These are phyloP conservation scores for Eucalyptus pauciflora DNA, from an alignment of 345 rosid species.

Conservation along the genomic window DNA sequence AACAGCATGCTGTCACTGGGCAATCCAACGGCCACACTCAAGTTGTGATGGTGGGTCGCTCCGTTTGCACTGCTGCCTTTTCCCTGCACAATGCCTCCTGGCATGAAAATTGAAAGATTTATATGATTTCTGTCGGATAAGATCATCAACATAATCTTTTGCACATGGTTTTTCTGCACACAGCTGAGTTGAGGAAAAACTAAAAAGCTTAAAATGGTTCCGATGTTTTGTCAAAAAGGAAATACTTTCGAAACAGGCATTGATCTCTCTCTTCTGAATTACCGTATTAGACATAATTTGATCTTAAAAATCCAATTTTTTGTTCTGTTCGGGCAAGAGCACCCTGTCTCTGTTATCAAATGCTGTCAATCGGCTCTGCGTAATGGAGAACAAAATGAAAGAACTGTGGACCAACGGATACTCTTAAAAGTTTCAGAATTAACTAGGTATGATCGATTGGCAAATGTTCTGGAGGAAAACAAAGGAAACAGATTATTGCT, in stretches of 20 bases:
- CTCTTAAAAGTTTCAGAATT: not conserved
- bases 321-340: not conserved
- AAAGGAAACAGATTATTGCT: not conserved
- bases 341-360: fast-evolving
- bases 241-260: not conserved
- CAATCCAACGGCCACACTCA: slow-evolving; percentile 3
- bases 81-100: slow-evolving; percentile 9
- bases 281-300: not conserved
- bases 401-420: not conserved
- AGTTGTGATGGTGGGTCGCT: not conserved
- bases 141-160: not conserved
- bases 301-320: not conserved
- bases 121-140: not conserved
- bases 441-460: not conserved
- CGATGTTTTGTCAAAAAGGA: not conserved
- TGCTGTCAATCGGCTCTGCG: not conserved
- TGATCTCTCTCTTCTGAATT: not conserved
- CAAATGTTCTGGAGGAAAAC: not conserved
- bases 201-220: not conserved
- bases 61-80: not conserved
- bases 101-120: not conserved
- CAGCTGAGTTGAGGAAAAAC: not conserved
- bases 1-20: slow-evolving; percentile 58
- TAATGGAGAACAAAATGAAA: not conserved
- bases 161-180: fast-evolving